phyloP scores from a whole-genome alignment of 2,329 filamentous ascomycete species.

The Apiospora malaysiana region DNA sequence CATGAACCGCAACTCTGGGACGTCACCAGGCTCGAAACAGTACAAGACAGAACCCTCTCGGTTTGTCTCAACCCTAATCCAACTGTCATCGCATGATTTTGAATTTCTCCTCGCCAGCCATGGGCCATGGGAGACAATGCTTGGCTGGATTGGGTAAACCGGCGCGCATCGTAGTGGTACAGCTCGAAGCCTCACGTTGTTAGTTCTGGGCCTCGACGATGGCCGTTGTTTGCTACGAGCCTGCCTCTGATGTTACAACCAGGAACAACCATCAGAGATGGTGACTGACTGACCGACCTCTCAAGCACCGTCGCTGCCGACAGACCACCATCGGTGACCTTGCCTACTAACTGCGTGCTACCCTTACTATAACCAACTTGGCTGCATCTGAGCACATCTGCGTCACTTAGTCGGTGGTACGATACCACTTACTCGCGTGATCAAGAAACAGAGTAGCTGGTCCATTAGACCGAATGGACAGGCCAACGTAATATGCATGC shows the following conservation, averaged over 20 bases:
- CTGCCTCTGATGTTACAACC: background rate
- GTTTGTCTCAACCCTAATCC: slow-evolving; percentile 15
- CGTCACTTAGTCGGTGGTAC: slow-evolving; percentile 12
- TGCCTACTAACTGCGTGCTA: background rate
- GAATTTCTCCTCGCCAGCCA: slow-evolving; percentile 8
- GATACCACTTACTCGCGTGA: slow-evolving; percentile 12
- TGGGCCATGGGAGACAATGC: background rate
- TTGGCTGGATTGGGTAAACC: background rate
- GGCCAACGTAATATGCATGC: background rate
- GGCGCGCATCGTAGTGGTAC: background rate
- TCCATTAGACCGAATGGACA: background rate
- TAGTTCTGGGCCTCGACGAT: background rate
- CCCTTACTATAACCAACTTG: background rate
- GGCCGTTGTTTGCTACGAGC: slow-evolving; percentile 4
- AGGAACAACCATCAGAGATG: background rate
- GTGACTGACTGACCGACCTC: no score
- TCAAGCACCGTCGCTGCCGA: no score
- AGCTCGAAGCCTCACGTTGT: slow-evolving; percentile 7
- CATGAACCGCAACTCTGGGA: slow-evolving; percentile 16
- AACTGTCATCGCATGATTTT: slow-evolving; percentile 17
- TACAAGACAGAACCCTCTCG: slow-evolving; percentile 9
- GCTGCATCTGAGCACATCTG: background rate
- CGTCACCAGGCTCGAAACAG: slow-evolving; percentile 16
- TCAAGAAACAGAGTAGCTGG: background rate
- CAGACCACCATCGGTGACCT: background rate